Evolutionary conservation across 495 filamentous ascomycete species (phyloP), one percentile per base, ranked within the genome.

Genomic region (Penicillium steckii): DNA sequence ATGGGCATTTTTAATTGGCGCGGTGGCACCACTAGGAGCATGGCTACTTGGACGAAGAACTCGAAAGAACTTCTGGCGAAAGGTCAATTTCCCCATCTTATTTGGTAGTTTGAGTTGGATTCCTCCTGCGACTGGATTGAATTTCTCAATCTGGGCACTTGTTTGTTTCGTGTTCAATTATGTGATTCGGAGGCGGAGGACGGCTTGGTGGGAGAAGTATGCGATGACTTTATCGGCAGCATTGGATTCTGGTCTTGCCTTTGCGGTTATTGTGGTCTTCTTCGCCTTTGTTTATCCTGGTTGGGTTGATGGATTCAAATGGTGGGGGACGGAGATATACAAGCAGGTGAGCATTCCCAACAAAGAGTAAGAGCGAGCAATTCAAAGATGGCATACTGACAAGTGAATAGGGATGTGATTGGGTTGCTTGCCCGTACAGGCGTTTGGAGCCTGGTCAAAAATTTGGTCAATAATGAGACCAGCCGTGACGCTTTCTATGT

Each of bases 91-190:
- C 8, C 73, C 76, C 5, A 64, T 78, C 19, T 66, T 77, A 13
- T 73, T 77, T 33, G 63, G 63, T 15, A 66, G 63, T 50, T 52
- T 66, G 8, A 80, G 78, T 53, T 92, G 88, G 87, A 93, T 94
- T 46, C 89, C 89, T 2, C 90, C 90, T 2, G 89, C 90, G 5
- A 72, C 63, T 0, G 66, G 65, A 3, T 48, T 67, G 30, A 69
- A 69, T 35, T 66, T 66, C 29, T 64, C 53, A 25, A 60, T 59
- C 46, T 71, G 58, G 68, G 70, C 55, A 23, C 61, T 91, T 17
- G 88, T 93, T 13, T 93, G 89, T 69, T 90, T 84, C 53, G 50
- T 90, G 7, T 95, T 95, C 62, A 95, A 95, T 61, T 84, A 87
- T 56, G 62, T 85, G 33, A 82, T 95, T 49, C 78, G 83, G 57